Evolutionary conservation across 2,329 filamentous ascomycete genomes (phyloP), one percentile per base, ranked within the genome.

Genomic region (Remersonia thermophila): DNA sequence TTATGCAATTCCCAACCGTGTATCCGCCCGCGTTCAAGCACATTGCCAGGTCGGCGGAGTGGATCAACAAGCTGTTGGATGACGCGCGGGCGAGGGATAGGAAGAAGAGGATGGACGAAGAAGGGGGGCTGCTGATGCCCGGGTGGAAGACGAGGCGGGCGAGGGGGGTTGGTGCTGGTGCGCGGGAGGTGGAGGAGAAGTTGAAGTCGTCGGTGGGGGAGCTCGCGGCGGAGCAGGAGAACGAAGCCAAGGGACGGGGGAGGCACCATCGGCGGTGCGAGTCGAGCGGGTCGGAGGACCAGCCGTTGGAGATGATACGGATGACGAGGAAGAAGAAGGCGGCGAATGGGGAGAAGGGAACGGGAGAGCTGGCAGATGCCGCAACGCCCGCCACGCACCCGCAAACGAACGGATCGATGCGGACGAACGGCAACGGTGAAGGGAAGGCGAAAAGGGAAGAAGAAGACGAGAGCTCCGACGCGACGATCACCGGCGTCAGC

Each of bases 11-110:
- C 53, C 84, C 85, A 0, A 69, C 74, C 1, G 66, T 95, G 3
- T 98, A 93, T 48, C 86, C 86, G 0, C 84, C 91, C 7, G 87
- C 83, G 1, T 93, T 86, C 83, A 81, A 80, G 50, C 80, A 93
- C 52, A 83, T 96, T 48, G 75, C 81, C 45, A 73, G 80, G 25
- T 83, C 82, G 44, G 80, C 77, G 0, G 62, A 67, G 12, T 96
- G 89, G 89, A 86, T 95, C 47, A 69, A 79, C 32, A 77, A 86
- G 18, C 69, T 86, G 0, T 89, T 94, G 33, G 59, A 60, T 37
- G 65, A 58, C 26, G 73, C 65, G 3, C 65, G 71, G 32, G 58
- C 51, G 35, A 58, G 64, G 3, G 65, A 71, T 32, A 56, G 55
- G 26, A 15, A 12, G 13, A 15, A n/a, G 14, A 57, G 55, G 17